Conservation (phyloP, 805 yeast species). For the Candida stauntonica region DNA sequence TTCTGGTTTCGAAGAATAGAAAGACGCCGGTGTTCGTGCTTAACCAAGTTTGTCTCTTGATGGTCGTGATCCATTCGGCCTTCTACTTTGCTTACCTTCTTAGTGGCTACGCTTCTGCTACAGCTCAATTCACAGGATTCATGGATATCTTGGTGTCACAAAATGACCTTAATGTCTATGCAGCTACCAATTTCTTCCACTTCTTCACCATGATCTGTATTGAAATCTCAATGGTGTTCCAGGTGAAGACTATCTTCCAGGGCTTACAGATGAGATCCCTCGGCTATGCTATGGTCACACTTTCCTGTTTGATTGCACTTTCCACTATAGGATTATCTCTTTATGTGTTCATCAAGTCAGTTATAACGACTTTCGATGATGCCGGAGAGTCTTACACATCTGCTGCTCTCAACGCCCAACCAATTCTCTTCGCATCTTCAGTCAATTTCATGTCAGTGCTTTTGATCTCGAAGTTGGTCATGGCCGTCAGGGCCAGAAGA, state of each 20-base stretch:
- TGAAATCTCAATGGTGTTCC: constrained; percentile 65
- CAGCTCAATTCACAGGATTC: constrained; percentile 45
- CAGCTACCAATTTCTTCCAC: constrained; percentile 59
- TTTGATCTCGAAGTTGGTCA: constrained; percentile 56
- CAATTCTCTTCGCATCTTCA: constrained; percentile 64
- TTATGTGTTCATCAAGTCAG: constrained; percentile 42
- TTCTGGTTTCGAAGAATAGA: constrained; percentile 47
- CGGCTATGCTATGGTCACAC: constrained; percentile 35
- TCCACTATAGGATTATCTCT: constrained; percentile 59
- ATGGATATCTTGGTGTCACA: constrained; percentile 33
- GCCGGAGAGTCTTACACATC: constrained; percentile 20
- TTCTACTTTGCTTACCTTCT: constrained; percentile 51
- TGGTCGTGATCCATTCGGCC: constrained; percentile 56
- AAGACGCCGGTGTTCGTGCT: constrained; percentile 69
- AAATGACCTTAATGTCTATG: constrained; percentile 42
- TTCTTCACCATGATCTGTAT: constrained; percentile 56
- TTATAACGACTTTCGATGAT: constrained; percentile 32
- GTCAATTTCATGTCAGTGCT: constrained; percentile 58
- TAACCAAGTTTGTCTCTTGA: constrained; percentile 56
- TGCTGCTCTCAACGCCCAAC: constrained; percentile 49
- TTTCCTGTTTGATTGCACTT: constrained; percentile 43
- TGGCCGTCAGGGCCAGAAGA: constrained; percentile 71
- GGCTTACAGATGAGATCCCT: constrained; percentile 43
- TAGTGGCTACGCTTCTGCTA: constrained; percentile 47
- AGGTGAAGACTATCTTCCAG: constrained; percentile 65